Percentiles rank a stretch among this genome's conserved stretches.
Conservation (phyloP, 306 rosid genomes). For the Gynostemma pentaphyllum region DNA sequence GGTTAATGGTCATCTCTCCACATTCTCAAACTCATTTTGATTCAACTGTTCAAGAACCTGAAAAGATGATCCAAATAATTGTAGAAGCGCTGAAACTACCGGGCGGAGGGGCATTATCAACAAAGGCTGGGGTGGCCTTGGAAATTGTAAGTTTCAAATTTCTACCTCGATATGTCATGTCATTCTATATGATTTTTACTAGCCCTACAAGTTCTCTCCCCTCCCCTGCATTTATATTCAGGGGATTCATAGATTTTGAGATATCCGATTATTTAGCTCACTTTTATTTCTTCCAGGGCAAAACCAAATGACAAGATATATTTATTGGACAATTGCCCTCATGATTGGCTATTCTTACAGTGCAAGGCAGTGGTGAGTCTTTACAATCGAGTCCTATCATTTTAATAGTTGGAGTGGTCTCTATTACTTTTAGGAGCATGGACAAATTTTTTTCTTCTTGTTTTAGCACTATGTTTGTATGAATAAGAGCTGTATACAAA, state of each 20-base stretch:
- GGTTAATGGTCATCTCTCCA: background rate
- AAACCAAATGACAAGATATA: constrained; percentile 74
- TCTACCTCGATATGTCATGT: background rate
- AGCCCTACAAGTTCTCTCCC: background rate
- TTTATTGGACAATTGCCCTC: constrained; percentile 82
- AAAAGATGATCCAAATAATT: constrained; percentile 81
- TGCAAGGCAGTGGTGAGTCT: constrained; percentile 99
- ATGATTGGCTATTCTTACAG: constrained; percentile 94
- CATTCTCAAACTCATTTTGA: constrained; percentile 1
- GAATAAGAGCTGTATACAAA: background rate
- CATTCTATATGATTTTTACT: background rate
- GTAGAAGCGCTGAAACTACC: constrained; percentile 74
- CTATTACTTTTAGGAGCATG: too few species aligned
- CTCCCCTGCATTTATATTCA: background rate
- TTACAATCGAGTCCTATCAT: background rate
- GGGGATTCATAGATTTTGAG: background rate
- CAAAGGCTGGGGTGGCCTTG: constrained; percentile 99
- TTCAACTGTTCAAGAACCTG: constrained; percentile 90
- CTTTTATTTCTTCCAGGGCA: constrained; percentile 52
- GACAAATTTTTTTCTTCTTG: background rate
- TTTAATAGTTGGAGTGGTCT: too few species aligned
- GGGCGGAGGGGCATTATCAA: constrained; percentile 95
- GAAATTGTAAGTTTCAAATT: constrained; percentile 50
- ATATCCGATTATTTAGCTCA: constrained; percentile 8
- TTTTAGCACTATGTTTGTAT: background rate